Conservation (phyloP, 2,329 filamentous ascomycete species). For the Aspergillus hiratsukae region DNA sequence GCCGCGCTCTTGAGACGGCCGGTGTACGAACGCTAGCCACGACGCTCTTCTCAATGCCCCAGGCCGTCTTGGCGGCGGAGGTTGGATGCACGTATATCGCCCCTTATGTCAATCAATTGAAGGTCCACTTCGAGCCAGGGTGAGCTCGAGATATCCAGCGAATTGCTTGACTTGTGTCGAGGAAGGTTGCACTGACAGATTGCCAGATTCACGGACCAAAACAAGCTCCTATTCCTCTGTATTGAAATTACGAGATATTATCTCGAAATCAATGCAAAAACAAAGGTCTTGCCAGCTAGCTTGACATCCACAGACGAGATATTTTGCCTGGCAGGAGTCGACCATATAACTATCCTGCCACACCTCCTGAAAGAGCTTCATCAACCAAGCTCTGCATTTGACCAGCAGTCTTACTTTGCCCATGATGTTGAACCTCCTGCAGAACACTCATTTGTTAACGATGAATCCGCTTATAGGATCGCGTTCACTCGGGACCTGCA, state of each 20-base stretch:
- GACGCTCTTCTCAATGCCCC: slow-evolving; percentile 59
- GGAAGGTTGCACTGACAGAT: background rate
- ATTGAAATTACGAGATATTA: slow-evolving; percentile 53
- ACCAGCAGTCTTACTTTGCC: slow-evolving; percentile 29
- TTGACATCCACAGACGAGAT: slow-evolving; percentile 56
- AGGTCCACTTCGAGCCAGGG: slow-evolving; percentile 54
- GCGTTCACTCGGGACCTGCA: slow-evolving; percentile 46
- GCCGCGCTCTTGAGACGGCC: slow-evolving; percentile 48
- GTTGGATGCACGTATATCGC: slow-evolving; percentile 59
- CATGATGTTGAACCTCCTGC: slow-evolving; percentile 9
- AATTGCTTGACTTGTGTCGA: background rate
- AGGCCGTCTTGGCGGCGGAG: slow-evolving; percentile 56
- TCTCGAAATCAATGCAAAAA: slow-evolving; percentile 37
- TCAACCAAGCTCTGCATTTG: slow-evolving; percentile 31
- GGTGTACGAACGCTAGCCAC: slow-evolving; percentile 60
- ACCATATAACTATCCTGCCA: slow-evolving; percentile 58
- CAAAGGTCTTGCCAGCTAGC: slow-evolving; percentile 54
- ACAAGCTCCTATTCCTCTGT: slow-evolving; percentile 45
- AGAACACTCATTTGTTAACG: slow-evolving; percentile 28
- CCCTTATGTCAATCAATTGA: slow-evolving; percentile 61
- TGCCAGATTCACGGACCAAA: slow-evolving; percentile 23
- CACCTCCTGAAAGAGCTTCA: slow-evolving; percentile 48
- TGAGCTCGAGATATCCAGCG: slow-evolving; percentile 7
- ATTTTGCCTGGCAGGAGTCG: slow-evolving; percentile 53
- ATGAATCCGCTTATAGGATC: slow-evolving; percentile 49